phyloP scores from a whole-genome alignment of 208 protist species.

The Acanthamoeba lugdunensis region DNA sequence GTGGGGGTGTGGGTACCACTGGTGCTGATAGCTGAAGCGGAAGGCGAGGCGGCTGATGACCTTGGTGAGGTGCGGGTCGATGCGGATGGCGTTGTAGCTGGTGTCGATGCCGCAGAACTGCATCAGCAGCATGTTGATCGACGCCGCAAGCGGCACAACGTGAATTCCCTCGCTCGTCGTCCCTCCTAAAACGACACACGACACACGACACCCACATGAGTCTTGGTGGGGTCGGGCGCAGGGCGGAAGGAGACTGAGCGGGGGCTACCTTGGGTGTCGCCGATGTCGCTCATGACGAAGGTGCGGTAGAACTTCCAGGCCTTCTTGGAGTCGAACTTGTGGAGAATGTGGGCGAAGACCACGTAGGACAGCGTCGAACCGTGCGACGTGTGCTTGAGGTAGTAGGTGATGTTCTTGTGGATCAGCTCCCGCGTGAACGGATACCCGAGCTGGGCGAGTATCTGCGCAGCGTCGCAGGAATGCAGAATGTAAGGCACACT shows the following conservation, averaged over 20 bases:
- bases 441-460: constrained; percentile 66
- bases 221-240: too few relatives aligned
- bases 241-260: background rate
- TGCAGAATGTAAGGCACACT: too few relatives aligned
- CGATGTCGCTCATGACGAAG: constrained; percentile 74
- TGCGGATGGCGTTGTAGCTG: constrained; percentile 62
- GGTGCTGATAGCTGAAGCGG: constrained; percentile 59
- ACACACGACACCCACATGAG: background rate
- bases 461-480: background rate
- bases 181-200: constrained; percentile 22
- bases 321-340: constrained; percentile 72
- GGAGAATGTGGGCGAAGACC: constrained; percentile 77
- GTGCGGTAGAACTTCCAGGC: constrained; percentile 75
- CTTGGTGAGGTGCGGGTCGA: constrained; percentile 38
- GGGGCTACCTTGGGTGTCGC: constrained; percentile 60
- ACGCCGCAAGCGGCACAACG: constrained; percentile 74
- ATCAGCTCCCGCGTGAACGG: constrained; percentile 71
- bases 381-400: constrained; percentile 67
- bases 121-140: constrained; percentile 74
- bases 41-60: constrained; percentile 48
- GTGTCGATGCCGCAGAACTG: constrained; percentile 75
- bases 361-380: constrained; percentile 74
- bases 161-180: constrained; percentile 79
- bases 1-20: background rate
- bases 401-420: constrained; percentile 75